Percentiles rank a stretch among this genome's conserved stretches.
Conservation (phyloP, 805 yeast species). For the Wickerhamiella alocasiicola region DNA sequence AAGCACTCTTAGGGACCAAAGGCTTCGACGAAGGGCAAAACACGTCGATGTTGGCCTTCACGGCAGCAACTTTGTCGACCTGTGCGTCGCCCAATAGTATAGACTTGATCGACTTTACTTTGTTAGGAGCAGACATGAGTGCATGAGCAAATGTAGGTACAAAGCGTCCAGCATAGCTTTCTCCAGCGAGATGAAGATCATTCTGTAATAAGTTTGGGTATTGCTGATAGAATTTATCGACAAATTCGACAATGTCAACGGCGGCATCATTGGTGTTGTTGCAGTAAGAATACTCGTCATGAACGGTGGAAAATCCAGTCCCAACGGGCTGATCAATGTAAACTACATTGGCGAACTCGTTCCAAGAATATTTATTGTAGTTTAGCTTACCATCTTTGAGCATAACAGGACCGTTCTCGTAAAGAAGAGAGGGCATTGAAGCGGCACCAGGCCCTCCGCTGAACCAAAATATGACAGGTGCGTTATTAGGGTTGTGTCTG, state of each 20-base stretch:
- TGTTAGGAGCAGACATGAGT: conserved; percentile 50
- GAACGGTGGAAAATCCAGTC: conserved; percentile 56
- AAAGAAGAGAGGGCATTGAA: conserved; percentile 66
- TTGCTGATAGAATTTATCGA: conserved; percentile 60
- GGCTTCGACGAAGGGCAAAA: conserved; percentile 70
- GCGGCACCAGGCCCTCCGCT: conserved; percentile 87
- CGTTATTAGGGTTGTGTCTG: conserved; percentile 64
- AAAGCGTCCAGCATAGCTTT: conserved; percentile 75
- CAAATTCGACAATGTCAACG: conserved; percentile 59
- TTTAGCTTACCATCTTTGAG: conserved; percentile 29
- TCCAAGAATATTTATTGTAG: conserved; percentile 61
- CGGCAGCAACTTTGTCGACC: conserved; percentile 67
- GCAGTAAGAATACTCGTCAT: conserved; percentile 15
- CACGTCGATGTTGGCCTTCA: conserved; percentile 77
- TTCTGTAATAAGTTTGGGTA: conserved; percentile 39
- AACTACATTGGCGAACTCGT: conserved; percentile 63
- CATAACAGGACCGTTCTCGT: conserved; percentile 66
- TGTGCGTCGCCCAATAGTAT: conserved; percentile 87
- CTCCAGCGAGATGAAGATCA: conserved; percentile 71
- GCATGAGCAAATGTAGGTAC: conserved; percentile 74
- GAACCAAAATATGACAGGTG: conserved; percentile 69
- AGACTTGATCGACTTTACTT: conserved; percentile 53
- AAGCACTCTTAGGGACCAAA: conserved; percentile 10
- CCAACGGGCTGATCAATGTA: conserved; percentile 75
- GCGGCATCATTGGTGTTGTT: conserved; percentile 55